Evolutionary conservation across 208 protist genomes (phyloP).

Genomic region (Leishmania mexicana): DNA sequence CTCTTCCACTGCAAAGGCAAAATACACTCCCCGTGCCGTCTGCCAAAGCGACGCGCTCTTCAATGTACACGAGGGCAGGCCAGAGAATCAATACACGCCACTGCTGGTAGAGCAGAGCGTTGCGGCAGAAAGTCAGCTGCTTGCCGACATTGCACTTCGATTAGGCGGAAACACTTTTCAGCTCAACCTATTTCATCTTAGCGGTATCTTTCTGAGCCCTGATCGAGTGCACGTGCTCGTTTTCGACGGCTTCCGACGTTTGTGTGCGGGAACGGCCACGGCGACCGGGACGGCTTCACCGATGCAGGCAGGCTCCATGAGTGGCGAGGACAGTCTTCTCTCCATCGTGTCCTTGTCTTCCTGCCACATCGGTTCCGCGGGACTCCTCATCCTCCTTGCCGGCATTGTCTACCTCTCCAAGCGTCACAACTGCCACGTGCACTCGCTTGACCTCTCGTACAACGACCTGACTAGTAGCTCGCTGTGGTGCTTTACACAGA

Average conservation of each 20-base stretch:
- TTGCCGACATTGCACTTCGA: slow-evolving; percentile 61
- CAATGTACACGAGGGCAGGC: slow-evolving; percentile 17
- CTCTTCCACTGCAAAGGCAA: not conserved
- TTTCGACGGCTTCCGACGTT: slow-evolving; percentile 57
- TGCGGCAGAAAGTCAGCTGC: slow-evolving; percentile 50
- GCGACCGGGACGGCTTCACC: not conserved
- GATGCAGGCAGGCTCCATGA: not conserved
- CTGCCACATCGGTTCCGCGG: slow-evolving; percentile 65
- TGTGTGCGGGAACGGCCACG: not conserved
- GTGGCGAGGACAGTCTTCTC: slow-evolving; percentile 20
- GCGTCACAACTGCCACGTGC: slow-evolving; percentile 7
- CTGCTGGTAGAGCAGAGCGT: slow-evolving; percentile 35
- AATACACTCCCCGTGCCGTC: too few species aligned
- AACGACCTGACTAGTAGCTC: slow-evolving; percentile 56
- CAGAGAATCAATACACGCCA: slow-evolving; percentile 36
- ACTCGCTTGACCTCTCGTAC: slow-evolving; percentile 72
- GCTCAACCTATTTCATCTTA: slow-evolving; percentile 69
- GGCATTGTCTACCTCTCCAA: slow-evolving; percentile 32
- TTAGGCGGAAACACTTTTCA: slow-evolving; percentile 37
- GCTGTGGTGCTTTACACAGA: slow-evolving; percentile 47
- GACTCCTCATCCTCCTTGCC: slow-evolving; percentile 58
- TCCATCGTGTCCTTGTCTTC: slow-evolving; percentile 67
- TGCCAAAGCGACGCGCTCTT: not conserved
- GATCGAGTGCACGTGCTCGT: slow-evolving; percentile 67
- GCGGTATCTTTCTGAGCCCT: slow-evolving; percentile 53